A percentile compares a stretch with the other conserved stretches of the same genome.
Conservation (phyloP, 2,329 filamentous ascomycete genomes). For the Cytospora leucostoma region DNA sequence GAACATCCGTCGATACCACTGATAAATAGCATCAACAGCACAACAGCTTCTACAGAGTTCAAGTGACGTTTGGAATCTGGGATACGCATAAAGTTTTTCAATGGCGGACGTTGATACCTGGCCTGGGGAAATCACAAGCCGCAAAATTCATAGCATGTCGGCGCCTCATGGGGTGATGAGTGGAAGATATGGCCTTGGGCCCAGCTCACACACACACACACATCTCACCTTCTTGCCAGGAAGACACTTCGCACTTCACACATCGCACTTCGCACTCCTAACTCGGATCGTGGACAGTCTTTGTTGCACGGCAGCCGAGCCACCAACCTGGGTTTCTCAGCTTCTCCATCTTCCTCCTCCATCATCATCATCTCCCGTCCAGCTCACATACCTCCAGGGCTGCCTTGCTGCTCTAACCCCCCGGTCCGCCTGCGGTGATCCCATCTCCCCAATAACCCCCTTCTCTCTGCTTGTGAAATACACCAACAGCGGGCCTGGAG, state of each 20-base stretch:
- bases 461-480: not conserved
- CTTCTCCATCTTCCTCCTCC: not conserved
- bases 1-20: no score
- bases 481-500: not conserved
- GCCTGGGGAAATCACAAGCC: no score
- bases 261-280: not conserved
- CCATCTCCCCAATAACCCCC: not conserved
- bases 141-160: no score
- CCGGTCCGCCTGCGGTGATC: conserved; percentile 9
- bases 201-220: no score
- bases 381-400: conserved; percentile 14
- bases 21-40: no score
- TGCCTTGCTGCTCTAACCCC: conserved; percentile 11
- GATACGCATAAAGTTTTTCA: no score
- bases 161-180: no score
- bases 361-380: conserved; percentile 14
- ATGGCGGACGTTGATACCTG: no score
- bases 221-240: not conserved
- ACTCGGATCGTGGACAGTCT: not conserved
- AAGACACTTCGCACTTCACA: not conserved
- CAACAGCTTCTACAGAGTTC: no score
- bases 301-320: no score
- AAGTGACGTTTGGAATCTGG: no score
- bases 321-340: not conserved
- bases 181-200: no score